These are phyloP conservation scores for Colletotrichum sp. DNA, from an alignment of 2,329 filamentous ascomycete species.

Conservation along the genomic window DNA sequence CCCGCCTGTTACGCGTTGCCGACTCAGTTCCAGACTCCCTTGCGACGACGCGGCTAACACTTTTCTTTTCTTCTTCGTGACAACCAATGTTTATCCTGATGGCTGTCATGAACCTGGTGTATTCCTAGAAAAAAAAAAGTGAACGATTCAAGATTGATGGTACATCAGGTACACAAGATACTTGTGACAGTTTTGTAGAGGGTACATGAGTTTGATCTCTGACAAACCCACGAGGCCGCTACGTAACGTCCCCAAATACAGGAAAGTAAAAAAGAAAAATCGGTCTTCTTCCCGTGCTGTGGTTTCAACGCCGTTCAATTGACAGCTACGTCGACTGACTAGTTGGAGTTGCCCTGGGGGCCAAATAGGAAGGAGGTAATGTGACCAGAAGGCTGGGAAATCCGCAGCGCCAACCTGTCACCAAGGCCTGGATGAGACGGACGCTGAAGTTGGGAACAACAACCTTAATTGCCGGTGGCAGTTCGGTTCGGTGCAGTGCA, in stretches of 20 bases:
- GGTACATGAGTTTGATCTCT: neutral
- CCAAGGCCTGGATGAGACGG: neutral
- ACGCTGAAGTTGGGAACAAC: neutral
- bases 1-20: neutral
- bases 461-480: neutral
- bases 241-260: neutral
- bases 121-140: neutral
- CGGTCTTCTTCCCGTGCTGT: constrained; percentile 6
- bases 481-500: neutral
- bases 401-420: neutral
- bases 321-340: neutral
- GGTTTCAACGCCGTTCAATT: neutral
- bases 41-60: neutral
- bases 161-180: constrained; percentile 4
- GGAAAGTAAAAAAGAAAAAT: neutral
- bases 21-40: neutral
- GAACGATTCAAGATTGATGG: neutral
- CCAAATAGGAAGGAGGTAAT: neutral
- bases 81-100: neutral
- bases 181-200: neutral
- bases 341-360: neutral
- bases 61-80: neutral
- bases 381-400: neutral
- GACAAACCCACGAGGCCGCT: neutral
- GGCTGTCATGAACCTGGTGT: neutral